Base-by-base conservation (phyloP, 148 eudicot genomes). In the Cornus florida region DNA sequence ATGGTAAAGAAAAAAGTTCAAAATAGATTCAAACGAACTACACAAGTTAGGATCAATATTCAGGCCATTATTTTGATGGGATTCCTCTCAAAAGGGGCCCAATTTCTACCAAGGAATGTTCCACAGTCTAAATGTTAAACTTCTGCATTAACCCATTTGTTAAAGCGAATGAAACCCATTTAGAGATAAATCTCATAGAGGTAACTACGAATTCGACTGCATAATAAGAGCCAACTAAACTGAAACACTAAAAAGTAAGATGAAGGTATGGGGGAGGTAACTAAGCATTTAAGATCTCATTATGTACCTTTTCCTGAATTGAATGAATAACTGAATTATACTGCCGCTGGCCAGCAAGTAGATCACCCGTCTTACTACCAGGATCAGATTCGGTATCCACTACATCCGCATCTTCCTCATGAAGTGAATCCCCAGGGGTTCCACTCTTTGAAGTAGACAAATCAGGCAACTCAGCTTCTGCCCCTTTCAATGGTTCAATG, bases 291-390 rank as follows among this genome's bases (percentile, higher is more conserved):
- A 53, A 65, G 12, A 77, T 39, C 70, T 72, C 22, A 78, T 17
- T 59, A 10, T 75, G 75, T 83, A 96, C 99, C 99, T 96, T 94
- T 84, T 96, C 99, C 89, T 96, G 92, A 82, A 96, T 96, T 68
- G 99, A 96, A 83, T 96, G 99, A 50, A 96, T 94, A 75, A 86
- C 97, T 43, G 99, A 96, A 81, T 96, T 96, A 84, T 96, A 96
- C 85, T 96, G 91, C 81, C 93, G 85, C 80, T 96, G 99, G 76
- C 99, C 99, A 81, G 94, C 99, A 73, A 96, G 91, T 74, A 96
- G 83, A 86, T 88, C 97, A 59, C 93, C 90, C 3, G 93, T 67
- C 87, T 96, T 93, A 50, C 73, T 80, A n/a, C 69, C 72, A 39
- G 17, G 69, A 80, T 76, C 81, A 81, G 88, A 70, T 64, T 87